A percentile compares a stretch with the other conserved stretches of the same genome.
Evolutionary conservation across 23 red algal species (phyloP).

Genomic region (Gracilaria vermiculophylla): DNA sequence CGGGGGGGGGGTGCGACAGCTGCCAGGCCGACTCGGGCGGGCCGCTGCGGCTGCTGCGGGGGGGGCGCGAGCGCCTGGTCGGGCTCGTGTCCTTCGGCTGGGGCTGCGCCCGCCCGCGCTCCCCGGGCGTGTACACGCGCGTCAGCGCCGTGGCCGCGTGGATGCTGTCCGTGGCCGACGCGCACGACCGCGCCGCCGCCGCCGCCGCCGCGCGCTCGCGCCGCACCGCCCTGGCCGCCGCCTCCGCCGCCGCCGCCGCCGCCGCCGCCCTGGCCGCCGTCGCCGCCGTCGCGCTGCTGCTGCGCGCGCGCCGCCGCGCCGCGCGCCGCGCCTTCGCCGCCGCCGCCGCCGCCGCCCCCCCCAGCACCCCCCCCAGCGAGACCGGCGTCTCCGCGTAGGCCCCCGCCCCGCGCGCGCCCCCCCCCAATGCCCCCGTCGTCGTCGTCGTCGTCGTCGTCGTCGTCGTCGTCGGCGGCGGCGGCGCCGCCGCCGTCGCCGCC

Average conservation of each 20-base stretch:
- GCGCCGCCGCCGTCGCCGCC: neutral
- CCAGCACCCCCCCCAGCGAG: slow-evolving; percentile 1
- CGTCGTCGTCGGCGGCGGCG: neutral
- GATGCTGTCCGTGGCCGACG: slow-evolving; percentile 13
- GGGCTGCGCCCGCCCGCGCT: slow-evolving; percentile 46
- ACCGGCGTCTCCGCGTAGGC: neutral
- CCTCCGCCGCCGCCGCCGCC: neutral
- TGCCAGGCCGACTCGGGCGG: slow-evolving; percentile 63
- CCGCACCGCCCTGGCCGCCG: neutral
- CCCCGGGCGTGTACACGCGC: slow-evolving; percentile 59
- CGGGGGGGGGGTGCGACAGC: slow-evolving; percentile 61
- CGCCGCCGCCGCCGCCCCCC: neutral
- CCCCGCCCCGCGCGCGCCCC: neutral
- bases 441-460: neutral
- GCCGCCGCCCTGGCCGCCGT: neutral
- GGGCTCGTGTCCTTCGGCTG: slow-evolving; percentile 54
- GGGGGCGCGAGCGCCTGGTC: slow-evolving; percentile 22
- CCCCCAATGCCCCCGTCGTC: neutral
- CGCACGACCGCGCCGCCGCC: neutral
- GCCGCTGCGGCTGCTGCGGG: slow-evolving; percentile 19
- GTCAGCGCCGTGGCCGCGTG: slow-evolving; percentile 39
- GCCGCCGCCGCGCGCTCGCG: neutral
- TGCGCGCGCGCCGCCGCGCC: neutral
- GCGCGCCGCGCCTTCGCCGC: slow-evolving; percentile 1
- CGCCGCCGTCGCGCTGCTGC: neutral